A percentile compares a stretch with the other conserved stretches of the same genome.
phyloP scores from a whole-genome alignment of 1,139 yeast genomes.

The Lodderomyces metapsilosis region DNA sequence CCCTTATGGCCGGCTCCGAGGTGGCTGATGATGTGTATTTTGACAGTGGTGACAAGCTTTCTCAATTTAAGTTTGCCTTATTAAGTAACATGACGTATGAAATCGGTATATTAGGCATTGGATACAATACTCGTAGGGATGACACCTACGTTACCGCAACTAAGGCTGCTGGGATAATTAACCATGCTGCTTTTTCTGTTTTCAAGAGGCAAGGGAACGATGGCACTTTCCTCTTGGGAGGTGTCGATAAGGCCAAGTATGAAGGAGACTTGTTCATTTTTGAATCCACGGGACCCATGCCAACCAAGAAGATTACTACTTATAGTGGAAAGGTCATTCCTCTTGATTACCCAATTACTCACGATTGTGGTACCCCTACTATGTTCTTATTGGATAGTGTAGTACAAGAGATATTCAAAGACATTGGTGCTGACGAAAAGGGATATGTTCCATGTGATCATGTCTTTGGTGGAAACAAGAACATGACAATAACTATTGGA shows the following conservation, averaged over 20 bases:
- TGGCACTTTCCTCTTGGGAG: too few species aligned
- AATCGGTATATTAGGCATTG: too few species aligned
- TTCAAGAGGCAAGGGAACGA: too few species aligned
- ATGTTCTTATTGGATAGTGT: background rate
- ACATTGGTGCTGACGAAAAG: background rate
- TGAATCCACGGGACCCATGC: background rate
- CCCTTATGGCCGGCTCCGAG: too few species aligned
- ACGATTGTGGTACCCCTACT: background rate
- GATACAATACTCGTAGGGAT: too few species aligned
- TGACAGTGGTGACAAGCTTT: too few species aligned
- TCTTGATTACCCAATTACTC: background rate
- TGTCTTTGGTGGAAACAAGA: background rate
- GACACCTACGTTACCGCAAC: too few species aligned
- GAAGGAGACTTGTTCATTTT: conserved; percentile 15
- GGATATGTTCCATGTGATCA: background rate
- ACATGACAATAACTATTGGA: background rate
- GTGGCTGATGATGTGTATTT: too few species aligned
- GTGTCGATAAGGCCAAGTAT: conserved; percentile 28
- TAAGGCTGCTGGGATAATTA: too few species aligned
- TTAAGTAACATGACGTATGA: too few species aligned
- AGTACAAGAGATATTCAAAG: background rate
- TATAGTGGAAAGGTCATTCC: background rate
- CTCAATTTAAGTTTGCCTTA: too few species aligned
- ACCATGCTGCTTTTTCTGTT: too few species aligned
- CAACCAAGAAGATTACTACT: background rate